Evolutionary conservation across 2,329 filamentous ascomycete species (phyloP), one percentile per base, ranked within the genome.

Genomic region (Colletotrichum liriopes): DNA sequence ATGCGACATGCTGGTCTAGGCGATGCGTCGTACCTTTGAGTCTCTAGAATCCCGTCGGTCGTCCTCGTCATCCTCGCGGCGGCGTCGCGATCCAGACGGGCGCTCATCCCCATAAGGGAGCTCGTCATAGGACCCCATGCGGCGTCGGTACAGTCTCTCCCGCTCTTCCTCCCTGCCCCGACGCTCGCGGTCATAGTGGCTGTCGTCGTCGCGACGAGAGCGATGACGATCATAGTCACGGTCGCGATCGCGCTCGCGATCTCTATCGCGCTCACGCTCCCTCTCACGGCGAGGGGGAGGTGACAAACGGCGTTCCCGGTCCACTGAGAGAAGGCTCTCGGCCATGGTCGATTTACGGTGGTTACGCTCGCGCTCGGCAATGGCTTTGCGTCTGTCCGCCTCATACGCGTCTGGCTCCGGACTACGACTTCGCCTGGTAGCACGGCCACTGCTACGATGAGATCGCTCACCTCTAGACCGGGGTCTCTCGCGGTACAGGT

Each of bases 381-480:
- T 95, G 54, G 96, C 96, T 82, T 96, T 96, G 78, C 95, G 93
- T 75, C 96, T 92, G 80, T 99, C 96, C 72, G 95, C 96, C 83
- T 98, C 96, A 82, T 99, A 99, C 26, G 94, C 91, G 84, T 99
- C 95, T 71, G 91, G 90, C 82, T 98, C 96, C n/a, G 95, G 95
- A 77, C 93, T 95, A 77, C 95, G 94, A 79, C 94, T 97, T 77
- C 90, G 90, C 77, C 94, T 87, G 76, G 84, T 83, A 78, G 86
- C 83, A 78, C 89, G 89, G 76, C 84, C 86, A 76, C 86, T 85
- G 78, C 85, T 85, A 75, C 90, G 89, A 81, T 91, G 89, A 83
- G 88, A 87, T 84, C 89, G 86, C 83, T 92, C 91, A 85, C 89
- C 88, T 82, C 87, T 84, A 63, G 84, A 86, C 76, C 84, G 81